phyloP scores from a whole-genome alignment of 179 eudicot genomes.

The Actinidia arguta region DNA sequence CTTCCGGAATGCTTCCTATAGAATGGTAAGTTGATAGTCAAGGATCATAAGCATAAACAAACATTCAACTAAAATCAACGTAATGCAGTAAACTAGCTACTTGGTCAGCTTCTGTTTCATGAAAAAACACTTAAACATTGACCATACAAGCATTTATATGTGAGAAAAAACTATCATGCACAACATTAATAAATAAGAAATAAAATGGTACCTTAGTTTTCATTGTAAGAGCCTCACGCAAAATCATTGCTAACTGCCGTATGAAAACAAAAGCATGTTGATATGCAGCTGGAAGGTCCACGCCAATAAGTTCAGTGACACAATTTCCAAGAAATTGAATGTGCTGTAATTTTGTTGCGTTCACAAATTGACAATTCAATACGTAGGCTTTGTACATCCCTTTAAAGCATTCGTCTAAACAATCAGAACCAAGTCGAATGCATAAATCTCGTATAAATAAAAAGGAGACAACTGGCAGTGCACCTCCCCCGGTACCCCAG shows the following conservation, averaged over 20 bases:
- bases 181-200: neutral
- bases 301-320: constrained; percentile 70
- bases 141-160: neutral
- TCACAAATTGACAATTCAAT: constrained; percentile 78
- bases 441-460: constrained; percentile 84
- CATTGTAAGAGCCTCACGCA: constrained; percentile 70
- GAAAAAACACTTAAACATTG: neutral
- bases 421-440: constrained; percentile 85
- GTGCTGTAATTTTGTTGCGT: constrained; percentile 80
- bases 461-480: constrained; percentile 79
- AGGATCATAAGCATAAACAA: neutral
- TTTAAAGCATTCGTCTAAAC: constrained; percentile 86
- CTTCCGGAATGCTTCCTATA: constrained; percentile 79
- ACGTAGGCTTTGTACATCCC: constrained; percentile 96
- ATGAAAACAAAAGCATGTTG: constrained; percentile 90
- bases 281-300: constrained; percentile 86
- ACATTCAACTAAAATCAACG: no score
- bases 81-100: neutral
- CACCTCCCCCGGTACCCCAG: constrained; percentile 96
- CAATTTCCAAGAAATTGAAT: constrained; percentile 86
- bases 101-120: neutral
- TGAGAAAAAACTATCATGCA: neutral
- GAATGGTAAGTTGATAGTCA: constrained; percentile 12
- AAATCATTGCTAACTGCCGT: constrained; percentile 85
- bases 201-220: constrained; percentile 56